Base-by-base conservation (phyloP, 2,329 filamentous ascomycete species). In the Apiospora arundinis region DNA sequence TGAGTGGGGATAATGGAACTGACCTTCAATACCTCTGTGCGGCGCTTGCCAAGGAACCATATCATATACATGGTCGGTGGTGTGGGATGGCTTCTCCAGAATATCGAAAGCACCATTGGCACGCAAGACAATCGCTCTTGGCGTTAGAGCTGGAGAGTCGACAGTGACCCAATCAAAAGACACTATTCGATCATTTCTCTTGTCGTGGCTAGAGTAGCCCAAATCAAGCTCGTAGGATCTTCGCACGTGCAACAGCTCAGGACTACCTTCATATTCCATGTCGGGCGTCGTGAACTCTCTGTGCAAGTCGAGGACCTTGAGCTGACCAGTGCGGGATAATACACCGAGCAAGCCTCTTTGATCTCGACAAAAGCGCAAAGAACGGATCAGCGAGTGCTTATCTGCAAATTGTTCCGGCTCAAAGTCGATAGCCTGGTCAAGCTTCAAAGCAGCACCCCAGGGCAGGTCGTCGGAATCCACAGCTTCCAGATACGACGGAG, bases 131-230 rank as follows among this genome's bases (percentile, higher is more conserved):
- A 92, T 78, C 49, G 90, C 81, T n/a, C 90, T 85, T 42, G 89
- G 89, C 32, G 86, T 86, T 67, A 91, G 77, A 18, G 85, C 84
- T 4, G 88, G 83, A 4, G 87, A 89, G 14, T 86, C 84, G 66
- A 91, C 82, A 4, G 88, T 91, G 12, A 92, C 82, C 90, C 90
- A 92, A 77, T 92, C 90, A 78, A 92, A 92, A 0, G 90, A 92
- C 9, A 92, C 89, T 44, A 92, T 91, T 25, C 88, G 86, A 70
- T 91, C 88, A 74, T 87, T 85, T 78, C 87, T 87, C 74, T 85
- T 83, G 44, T 83, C 82, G 44, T 83, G 81, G 68, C 88, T 87
- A 37, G 84, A 82, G 74, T 87, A 91, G 23, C 86, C 84, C 67
- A 89, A 86, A 74, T 92, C 89, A 81, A 92, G 86, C 76, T 91